Evolutionary conservation across 768 basidiomycete species (phyloP), one percentile per base, ranked within the genome.

Genomic region (Tricholomella constricta): DNA sequence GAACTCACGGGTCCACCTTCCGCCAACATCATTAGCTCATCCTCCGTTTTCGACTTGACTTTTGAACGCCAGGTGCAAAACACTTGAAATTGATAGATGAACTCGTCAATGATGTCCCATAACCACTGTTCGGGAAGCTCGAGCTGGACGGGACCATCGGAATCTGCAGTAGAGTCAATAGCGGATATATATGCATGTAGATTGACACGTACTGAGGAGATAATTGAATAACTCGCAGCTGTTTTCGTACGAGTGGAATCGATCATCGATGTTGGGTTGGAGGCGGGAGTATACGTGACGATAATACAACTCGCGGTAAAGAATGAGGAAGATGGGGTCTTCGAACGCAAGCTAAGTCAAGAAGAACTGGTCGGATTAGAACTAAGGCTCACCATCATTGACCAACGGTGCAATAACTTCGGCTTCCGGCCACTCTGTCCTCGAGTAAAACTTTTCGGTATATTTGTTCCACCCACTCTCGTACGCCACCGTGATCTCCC

Each of bases 201-300:
- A 12, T 25, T 14, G 2, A 5, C 7, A 75, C 89, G 53, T 62
- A 93, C 93, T 98, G 58, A 98, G 84, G 31, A 99, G 82, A 67
- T 94, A 94, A 73, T 98, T 98, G 83, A 98, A 98, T 59, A 98
- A 76, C 69, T 96, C 94, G 81, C 96, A 98, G 72, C 93, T 93
- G 76, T 96, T 96, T 68, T 96, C 92, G 70, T 95, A 96, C 1
- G 94, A 95, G 68, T 97, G 93, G 80, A 98, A 96, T 38, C 96
- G 89, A 70, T 98, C 96, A 67, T 98, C 96, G 62, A 98, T 84
- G 71, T 97, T 90, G 59, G 96, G 95, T 66, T 90, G 88, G 38
- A 99, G 80, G 36, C 93, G 88, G 1, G 95, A 97, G 75, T 98
- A 97, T 22, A 98, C 92, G 65, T 97, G 95, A 46, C 92, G 87